These are phyloP conservation scores for Cyberlindnera veronae DNA, from an alignment of 805 yeast genomes.

Conservation along the genomic window DNA sequence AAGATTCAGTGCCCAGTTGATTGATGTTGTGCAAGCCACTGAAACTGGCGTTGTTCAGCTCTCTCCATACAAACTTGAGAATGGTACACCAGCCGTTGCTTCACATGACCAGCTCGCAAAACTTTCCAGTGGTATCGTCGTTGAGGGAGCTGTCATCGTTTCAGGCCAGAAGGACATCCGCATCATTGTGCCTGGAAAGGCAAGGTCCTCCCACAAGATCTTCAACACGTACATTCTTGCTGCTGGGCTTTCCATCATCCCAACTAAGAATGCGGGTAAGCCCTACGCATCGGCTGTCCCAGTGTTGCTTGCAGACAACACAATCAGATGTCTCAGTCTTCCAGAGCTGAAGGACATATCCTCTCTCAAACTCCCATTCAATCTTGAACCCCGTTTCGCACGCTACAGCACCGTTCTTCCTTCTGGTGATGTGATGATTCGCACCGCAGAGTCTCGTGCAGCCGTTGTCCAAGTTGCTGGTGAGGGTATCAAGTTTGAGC, in stretches of 20 bases:
- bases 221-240: conserved; percentile 44
- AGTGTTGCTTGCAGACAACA: conserved; percentile 43
- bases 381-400: conserved; percentile 38
- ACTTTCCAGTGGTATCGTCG: conserved; percentile 54
- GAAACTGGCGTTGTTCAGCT: conserved; percentile 49
- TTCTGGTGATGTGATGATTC: conserved; percentile 55
- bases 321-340: conserved; percentile 43
- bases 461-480: conserved; percentile 34
- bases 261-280: conserved; percentile 22
- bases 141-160: conserved; percentile 60
- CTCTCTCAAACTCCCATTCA: conserved; percentile 42
- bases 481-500: conserved; percentile 1
- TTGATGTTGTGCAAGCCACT: conserved; percentile 45
- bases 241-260: conserved; percentile 49
- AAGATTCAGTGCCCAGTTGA: conserved; percentile 51
- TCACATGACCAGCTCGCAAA: conserved; percentile 51
- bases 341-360: conserved; percentile 64
- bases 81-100: conserved; percentile 68
- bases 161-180: conserved; percentile 60
- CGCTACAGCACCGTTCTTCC: conserved; percentile 44
- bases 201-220: conserved; percentile 61
- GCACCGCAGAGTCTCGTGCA: conserved; percentile 54
- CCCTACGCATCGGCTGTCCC: conserved; percentile 47
- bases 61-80: conserved; percentile 52
- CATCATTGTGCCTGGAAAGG: conserved; percentile 54